Evolutionary conservation across 495 filamentous ascomycete genomes (phyloP), one percentile per base, ranked within the genome.

Genomic region (Sordaria brevicollis): DNA sequence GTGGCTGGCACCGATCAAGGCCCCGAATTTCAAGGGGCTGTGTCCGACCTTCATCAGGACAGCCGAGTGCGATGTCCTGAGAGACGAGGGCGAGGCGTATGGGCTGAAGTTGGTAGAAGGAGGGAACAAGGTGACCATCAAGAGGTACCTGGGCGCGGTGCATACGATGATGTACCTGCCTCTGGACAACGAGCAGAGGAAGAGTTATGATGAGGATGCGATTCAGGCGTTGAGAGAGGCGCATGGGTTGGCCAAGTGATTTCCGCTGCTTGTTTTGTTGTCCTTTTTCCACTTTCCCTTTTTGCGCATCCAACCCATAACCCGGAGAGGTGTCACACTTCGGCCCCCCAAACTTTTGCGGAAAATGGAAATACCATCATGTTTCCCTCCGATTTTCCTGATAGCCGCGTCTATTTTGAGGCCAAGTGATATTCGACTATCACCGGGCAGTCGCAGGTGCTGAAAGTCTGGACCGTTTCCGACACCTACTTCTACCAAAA

Each of bases 41-140:
- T 79, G 82, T 36, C 78, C 80, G 19, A 86, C 84, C 1, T 82
- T 83, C 35, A 78, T 87, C 29, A 78, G 81, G 35, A 86, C 84
- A 0, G 84, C 80, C 15, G 82, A 83, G 11, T 80, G 79, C 67
- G 85, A 87, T 68, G 81, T 84, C 1, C 68, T 87, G 67, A 72
- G 85, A 2, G 85, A 86, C 72, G 85, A 87, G 73, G 85, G 84
- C 0, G 84, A 86, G 74, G 82, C 82, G 0, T 87, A 86, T 70
- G 84, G 78, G 1, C 69, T 73, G 70, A 83, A 82, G 68, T 74
- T 87, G 19, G 70, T 85, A 33, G 79, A 82, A 39, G 80, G 76
- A 1, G 84, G 84, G 9, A 81, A 77, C 66, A 79, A 81, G 73
- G 83, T 85, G 17, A 81, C 80, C 3, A 69, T 83, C 8, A 84